phyloP scores from a whole-genome alignment of 352 stramenopile genomes.

The Phytophthora rubi region DNA sequence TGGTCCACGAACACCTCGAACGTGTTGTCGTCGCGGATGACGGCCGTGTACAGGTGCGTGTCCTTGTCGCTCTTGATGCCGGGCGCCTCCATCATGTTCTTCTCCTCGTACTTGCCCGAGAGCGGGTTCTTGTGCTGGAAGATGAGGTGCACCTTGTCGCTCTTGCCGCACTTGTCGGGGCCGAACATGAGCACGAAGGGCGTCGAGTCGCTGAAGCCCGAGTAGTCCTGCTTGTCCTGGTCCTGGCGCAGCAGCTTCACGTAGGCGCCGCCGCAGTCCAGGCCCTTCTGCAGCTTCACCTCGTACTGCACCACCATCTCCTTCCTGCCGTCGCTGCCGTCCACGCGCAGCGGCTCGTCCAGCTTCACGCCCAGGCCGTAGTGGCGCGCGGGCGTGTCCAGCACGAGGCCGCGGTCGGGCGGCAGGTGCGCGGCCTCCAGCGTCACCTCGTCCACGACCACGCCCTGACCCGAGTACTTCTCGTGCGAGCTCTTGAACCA shows the following conservation, averaged over 20 bases:
- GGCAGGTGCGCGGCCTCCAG: slow-evolving; percentile 58
- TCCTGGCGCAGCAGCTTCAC: slow-evolving; percentile 92
- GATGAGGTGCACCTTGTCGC: slow-evolving; percentile 96
- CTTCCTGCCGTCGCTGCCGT: slow-evolving; percentile 72
- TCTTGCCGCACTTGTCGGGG: slow-evolving; percentile 93
- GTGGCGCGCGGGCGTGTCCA: slow-evolving; percentile 75
- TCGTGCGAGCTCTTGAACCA: slow-evolving; percentile 88
- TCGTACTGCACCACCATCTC: slow-evolving; percentile 96
- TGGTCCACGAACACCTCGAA: slow-evolving; percentile 94
- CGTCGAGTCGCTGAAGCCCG: slow-evolving; percentile 81
- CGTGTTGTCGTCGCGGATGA: slow-evolving; percentile 90
- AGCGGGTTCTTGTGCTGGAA: slow-evolving; percentile 95
- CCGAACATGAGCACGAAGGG: slow-evolving; percentile 97
- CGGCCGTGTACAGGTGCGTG: slow-evolving; percentile 93
- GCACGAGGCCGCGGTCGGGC: slow-evolving; percentile 74
- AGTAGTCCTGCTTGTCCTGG: slow-evolving; percentile 50
- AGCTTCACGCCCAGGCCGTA: slow-evolving; percentile 84
- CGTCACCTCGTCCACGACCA: slow-evolving; percentile 70
- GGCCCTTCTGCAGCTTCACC: slow-evolving; percentile 91
- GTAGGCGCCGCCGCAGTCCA: slow-evolving; percentile 94
- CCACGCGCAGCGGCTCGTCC: slow-evolving; percentile 64
- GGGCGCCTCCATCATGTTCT: slow-evolving; percentile 89
- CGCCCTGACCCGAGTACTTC: slow-evolving; percentile 81
- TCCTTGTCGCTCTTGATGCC: slow-evolving; percentile 83
- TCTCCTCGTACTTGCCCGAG: slow-evolving; percentile 93